Base-by-base conservation (phyloP, 176 grass and related monocot species). In the Rhipidocladum racemiflorum region DNA sequence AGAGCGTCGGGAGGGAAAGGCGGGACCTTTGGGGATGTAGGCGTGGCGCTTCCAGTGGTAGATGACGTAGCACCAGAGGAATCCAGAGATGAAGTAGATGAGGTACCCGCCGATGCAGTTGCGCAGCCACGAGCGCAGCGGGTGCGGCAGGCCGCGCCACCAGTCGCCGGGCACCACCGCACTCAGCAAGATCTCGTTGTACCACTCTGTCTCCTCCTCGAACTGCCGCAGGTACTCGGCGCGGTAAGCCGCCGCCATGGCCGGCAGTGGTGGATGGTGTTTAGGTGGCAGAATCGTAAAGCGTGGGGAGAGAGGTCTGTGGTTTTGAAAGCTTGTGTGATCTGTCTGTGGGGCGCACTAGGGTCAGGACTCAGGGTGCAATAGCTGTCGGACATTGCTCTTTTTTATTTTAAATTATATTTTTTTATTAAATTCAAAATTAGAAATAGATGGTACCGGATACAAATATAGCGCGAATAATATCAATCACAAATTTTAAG, bases 51-150 rank as follows among this genome's bases (percentile, higher is more conserved):
- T 98, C 96, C 88, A 98, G 50, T 91, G 88, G 87, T 98, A 95
- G 78, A 98, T 95, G 61, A 94, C 84, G 88, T 90, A 85, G 87
- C 96, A 98, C 96, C 96, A 98, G 70, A 98, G 88, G 76, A 98
- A 95, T 4, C 90, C 88, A 6, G 92, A 93, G 63, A 90, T 14
- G 89, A 85, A 89, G 80, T 98, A 98, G 76, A 99, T 21, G 28
- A 91, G 32, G 45, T 79, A 87, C 2, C 87, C 97, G 43, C 93
- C 89, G 36, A 96, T 14, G 79, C 90, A 91, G 89, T 99, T 99
- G 68, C 97, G 89, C 45, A 99, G 85, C 97, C 97, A 99, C 20
- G 97, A 95, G 83, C 88, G 97, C 27, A 95, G 21, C 40, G 88
- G 82, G 61, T 91, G 90, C 29, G 92, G 92, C 72, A 98, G 83